Base-by-base conservation (phyloP, 306 rosid species). In the Cicer yamashitae region DNA sequence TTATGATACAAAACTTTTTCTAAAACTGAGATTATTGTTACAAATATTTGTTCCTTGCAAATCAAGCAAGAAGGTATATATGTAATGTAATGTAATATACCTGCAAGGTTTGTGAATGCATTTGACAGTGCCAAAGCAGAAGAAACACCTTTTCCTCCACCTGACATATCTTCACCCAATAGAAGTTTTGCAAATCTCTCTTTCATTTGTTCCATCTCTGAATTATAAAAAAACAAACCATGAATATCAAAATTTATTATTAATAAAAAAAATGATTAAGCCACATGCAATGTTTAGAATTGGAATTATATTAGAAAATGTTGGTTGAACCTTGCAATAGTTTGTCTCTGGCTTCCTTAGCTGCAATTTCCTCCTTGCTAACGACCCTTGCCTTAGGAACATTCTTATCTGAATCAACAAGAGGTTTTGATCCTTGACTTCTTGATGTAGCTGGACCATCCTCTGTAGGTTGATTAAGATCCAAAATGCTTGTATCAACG, bases 81-180 rank as follows among this genome's bases (percentile, higher is more conserved):
- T 50, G 13, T 11, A n/a, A n/a, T n/a, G n/a, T n/a, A n/a, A n/a
- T 4, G 37, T 20, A 37, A 64, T 83, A 1, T 70, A 94, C 99
- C 99, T 18, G 99, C 98, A 78, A 90, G 94, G 81, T 96, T 96
- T 66, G 99, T 96, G 47, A 96, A 84, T 71, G 99, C 98, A 77
- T 96, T 96, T 34, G 99, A 96, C 81, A 96, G 63, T 45, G 99
- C 99, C 77, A 96, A 84, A 74, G 99, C 96, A 18, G 99, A 96
- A 0, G 99, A 90, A 80, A 96, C 99, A 38, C 99, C 99, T 75
- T 89, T 90, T 71, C 99, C 99, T 83, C 98, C 96, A 52, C 99
- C 99, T 0, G 99, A 96, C 99, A 96, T 96, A 57, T 96, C 99
- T 66, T 96, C 99, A 54, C 99, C 99, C 81, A 96, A 65, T 20